phyloP scores from a whole-genome alignment of 257 asterid genomes.

The Lavandula angustifolia region DNA sequence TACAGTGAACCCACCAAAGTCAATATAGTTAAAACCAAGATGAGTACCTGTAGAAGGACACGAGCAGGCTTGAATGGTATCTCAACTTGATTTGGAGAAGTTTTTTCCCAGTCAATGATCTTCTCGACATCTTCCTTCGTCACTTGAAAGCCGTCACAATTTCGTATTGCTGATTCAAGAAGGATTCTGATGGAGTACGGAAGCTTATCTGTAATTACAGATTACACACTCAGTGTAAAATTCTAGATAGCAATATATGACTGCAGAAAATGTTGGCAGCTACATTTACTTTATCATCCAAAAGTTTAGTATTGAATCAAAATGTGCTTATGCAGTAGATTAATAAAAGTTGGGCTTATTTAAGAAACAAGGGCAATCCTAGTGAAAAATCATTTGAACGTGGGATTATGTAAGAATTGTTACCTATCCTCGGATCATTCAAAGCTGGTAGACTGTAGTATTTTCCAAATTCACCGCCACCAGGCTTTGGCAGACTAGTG shows the following conservation, averaged over 20 bases:
- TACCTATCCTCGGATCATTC: conserved; percentile 88
- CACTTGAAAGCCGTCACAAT: conserved; percentile 94
- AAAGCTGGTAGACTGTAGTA: conserved; percentile 86
- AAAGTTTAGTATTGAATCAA: not conserved
- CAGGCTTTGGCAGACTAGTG: conserved; percentile 83
- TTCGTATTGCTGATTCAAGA: conserved; percentile 93
- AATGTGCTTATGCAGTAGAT: conserved; percentile 10
- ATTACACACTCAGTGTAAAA: conserved; percentile 7
- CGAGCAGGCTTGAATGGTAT: conserved; percentile 54
- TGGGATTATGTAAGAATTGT: conserved; percentile 5
- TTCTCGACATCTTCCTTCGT: conserved; percentile 85
- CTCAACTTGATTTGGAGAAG: conserved; percentile 85
- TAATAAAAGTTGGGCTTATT: not conserved
- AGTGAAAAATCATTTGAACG: not conserved
- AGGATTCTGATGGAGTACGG: conserved; percentile 93
- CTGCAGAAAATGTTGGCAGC: conserved; percentile 5
- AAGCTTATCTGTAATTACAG: conserved; percentile 65
- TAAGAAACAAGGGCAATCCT: conserved; percentile 6
- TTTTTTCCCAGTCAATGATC: conserved; percentile 87
- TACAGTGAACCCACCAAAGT: too few species aligned
- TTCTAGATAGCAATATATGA: conserved; percentile 3
- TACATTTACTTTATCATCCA: not conserved
- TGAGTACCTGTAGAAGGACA: too few species aligned
- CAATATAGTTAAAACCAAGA: too few species aligned
- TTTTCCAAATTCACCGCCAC: conserved; percentile 94